Evolutionary conservation across 1,284 basidiomycete species (phyloP), one percentile per base, ranked within the genome.

Genomic region (Cutaneotrichosporon arboriforme): DNA sequence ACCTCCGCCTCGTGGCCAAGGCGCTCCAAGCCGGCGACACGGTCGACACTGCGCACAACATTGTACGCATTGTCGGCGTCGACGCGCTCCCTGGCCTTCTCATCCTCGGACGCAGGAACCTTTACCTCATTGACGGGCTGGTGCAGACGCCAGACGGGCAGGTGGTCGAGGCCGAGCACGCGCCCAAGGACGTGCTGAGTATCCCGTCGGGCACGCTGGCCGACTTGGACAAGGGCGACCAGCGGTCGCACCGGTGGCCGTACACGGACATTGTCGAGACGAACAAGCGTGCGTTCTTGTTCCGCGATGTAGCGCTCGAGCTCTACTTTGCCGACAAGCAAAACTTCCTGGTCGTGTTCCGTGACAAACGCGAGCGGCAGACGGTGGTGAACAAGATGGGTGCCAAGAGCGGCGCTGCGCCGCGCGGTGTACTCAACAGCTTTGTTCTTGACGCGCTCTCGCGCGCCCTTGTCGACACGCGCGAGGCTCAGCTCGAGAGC

Each of bases 121-220:
- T 97, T 8, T 97, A 97, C 65, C 86, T 97, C 77, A 77, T 97
- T 14, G 91, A 97, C 65, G 91, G 92, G 7, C 78, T 96, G n/a
- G 86, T 94, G 14, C 88, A 94, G 70, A 86, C 84, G 49, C 82
- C 86, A 9, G 83, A 85, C 41, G 91, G 90, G 0, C 91, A 94
- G 69, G 83, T 97, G 35, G 85, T 96, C 46, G 89, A 92, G 63
- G 88, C 88, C 1, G 83, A 82, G 60, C 88, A 94, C 62, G 90
- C 90, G 3, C 88, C 90, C 0, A 82, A 83, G 59, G 83, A 85
- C 46, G 77, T 94, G 38, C 83, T 92, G 62, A 87, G 88, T 54
- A 85, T 93, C 39, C 85, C 90, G 8, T 74, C 74, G 12, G 88
- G 88, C 33, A 92, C 88, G 55, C 81, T 85, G 22, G 81, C 90